A percentile compares a stretch with the other conserved stretches of the same genome.
These are phyloP conservation scores for Terana coerulea DNA, from an alignment of 768 basidiomycete species.

Conservation along the genomic window DNA sequence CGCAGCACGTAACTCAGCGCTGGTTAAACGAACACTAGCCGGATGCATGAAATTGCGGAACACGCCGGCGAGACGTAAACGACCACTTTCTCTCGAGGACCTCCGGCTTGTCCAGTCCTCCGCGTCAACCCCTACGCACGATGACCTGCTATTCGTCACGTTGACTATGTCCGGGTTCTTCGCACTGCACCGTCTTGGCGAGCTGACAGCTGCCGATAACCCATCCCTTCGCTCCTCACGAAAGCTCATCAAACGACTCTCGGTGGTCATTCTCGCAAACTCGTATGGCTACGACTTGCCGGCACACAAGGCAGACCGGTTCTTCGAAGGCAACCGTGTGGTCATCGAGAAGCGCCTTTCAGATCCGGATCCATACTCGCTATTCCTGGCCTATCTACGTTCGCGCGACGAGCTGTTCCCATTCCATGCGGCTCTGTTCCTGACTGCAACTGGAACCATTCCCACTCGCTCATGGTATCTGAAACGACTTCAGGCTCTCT, in stretches of 20 bases:
- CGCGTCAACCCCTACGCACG: constrained; percentile 7
- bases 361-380: neutral
- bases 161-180: constrained; percentile 20
- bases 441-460: constrained; percentile 25
- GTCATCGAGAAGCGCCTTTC: neutral
- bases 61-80: constrained; percentile 24
- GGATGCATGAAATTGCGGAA: constrained; percentile 28
- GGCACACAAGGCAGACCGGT: constrained; percentile 35
- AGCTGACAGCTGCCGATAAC: constrained; percentile 25
- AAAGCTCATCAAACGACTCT: constrained; percentile 18
- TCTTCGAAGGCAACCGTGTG: constrained; percentile 19
- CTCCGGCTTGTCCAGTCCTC: neutral
- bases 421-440: constrained; percentile 31
- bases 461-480: constrained; percentile 36
- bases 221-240: constrained; percentile 1
- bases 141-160: constrained; percentile 24
- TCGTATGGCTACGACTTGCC: constrained; percentile 27
- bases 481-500: constrained; percentile 20
- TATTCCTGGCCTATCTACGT: constrained; percentile 22
- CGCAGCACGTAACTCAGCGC: constrained; percentile 4
- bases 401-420: constrained; percentile 24
- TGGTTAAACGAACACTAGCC: constrained; percentile 27
- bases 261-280: constrained; percentile 1
- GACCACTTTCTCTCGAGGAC: constrained; percentile 19
- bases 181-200: constrained; percentile 25